Evolutionary conservation across 768 basidiomycete genomes (phyloP), one percentile per base, ranked within the genome.

Genomic region (Dioszegia aurantiaca): DNA sequence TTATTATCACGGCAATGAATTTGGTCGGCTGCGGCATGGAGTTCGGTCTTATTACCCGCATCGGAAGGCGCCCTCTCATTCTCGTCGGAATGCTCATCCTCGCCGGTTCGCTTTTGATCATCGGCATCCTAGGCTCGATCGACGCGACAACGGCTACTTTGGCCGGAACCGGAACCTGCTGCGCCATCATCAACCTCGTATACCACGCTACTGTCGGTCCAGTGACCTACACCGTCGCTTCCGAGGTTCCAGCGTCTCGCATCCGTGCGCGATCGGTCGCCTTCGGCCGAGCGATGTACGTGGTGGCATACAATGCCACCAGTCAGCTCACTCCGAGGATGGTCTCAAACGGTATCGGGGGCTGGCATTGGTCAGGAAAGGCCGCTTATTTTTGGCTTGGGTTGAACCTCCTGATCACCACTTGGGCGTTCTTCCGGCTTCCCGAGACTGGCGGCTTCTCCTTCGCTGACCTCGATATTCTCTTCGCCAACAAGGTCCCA

Each of bases 401-500:
- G 9, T 26, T 27, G 3, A 57, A 51, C 39, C 10, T 59, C 33
- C 44, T 26, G 24, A 36, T 58, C 48, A 49, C 42, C 17, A 24
- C 54, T 27, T 54, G 61, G 56, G 41, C 57, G 24, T 62, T 39
- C 46, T 59, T 62, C 53, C 40, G 53, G 21, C 44, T 65, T 10
- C 60, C 60, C 37, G 64, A 61, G 33, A 62, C 61, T 24, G 55
- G 58, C 26, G 62, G 59, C 9, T 54, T 68, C 26, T 49, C 58
- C 0, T 68, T 56, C 60, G 51, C 58, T 23, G 67, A 72, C 23
- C 55, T 72, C 19, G 70, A 72, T 42, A 59, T 64, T 23, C 42
- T 75, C 28, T 75, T 75, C 57, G 68, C 63, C 31, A 65, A 66
- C 53, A 59, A 58, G 23, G 40, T 72, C 24, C 55, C 68, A 0